phyloP scores from a whole-genome alignment of 202 grass and related monocot genomes.

The Bolboschoenoplectus hybrid region DNA sequence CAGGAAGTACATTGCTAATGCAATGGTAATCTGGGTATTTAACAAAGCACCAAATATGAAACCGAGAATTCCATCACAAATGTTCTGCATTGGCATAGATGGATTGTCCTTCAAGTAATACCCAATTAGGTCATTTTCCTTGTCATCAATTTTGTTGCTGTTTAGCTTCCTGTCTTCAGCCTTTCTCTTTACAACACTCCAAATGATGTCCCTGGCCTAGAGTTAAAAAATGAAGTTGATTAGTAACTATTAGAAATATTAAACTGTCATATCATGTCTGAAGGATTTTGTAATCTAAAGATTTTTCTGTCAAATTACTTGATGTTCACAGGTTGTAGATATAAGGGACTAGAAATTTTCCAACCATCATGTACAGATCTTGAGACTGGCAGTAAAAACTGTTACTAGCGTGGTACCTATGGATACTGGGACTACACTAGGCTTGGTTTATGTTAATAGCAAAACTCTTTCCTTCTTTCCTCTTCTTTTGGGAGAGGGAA shows the following conservation, averaged over 20 bases:
- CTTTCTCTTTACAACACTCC: constrained; percentile 13
- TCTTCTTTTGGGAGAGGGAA: no score
- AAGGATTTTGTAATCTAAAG: not conserved
- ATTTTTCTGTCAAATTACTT: not conserved
- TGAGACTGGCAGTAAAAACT: no score
- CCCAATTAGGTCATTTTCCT: constrained; percentile 29
- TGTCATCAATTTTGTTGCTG: not conserved
- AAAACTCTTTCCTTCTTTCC: no score
- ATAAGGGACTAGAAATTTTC: not conserved
- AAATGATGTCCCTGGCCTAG: constrained; percentile 23
- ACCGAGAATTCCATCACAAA: constrained; percentile 15
- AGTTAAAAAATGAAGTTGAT: not conserved
- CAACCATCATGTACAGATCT: no score
- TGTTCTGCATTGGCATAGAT: constrained; percentile 19
- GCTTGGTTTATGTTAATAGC: no score
- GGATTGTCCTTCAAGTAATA: constrained; percentile 9
- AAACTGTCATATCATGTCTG: not conserved
- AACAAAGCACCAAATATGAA: constrained; percentile 30
- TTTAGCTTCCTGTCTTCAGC: not conserved
- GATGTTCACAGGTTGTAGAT: not conserved
- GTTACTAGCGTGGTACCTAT: no score
- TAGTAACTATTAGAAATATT: not conserved
- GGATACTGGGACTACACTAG: no score
- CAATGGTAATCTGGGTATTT: not conserved
- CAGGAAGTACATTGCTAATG: constrained; percentile 38